These are phyloP conservation scores for Podaxis mareebaensis DNA, from an alignment of 768 basidiomycete genomes.

Conservation along the genomic window DNA sequence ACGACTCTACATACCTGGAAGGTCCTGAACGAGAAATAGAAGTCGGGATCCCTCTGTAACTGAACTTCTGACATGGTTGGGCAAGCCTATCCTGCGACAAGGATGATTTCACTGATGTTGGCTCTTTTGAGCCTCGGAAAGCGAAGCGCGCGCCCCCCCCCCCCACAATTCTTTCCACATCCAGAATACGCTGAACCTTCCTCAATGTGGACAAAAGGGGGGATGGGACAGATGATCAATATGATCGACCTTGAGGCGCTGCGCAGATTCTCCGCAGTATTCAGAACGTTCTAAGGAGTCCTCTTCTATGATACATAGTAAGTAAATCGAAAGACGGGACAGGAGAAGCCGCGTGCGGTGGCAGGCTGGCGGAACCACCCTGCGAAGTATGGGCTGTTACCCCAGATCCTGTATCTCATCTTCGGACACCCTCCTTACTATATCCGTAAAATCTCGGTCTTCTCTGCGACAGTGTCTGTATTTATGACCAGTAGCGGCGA, in stretches of 20 bases:
- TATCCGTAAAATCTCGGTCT: neutral
- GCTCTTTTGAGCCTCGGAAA: neutral
- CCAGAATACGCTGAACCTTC: neutral
- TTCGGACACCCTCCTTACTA: neutral
- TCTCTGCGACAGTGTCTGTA: neutral
- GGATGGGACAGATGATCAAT: neutral
- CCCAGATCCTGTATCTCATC: neutral
- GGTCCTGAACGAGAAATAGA: constrained; percentile 14
- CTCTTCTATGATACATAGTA: neutral
- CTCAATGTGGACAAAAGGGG: neutral
- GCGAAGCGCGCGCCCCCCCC: neutral
- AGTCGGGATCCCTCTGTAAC: constrained; percentile 5
- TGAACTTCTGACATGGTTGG: neutral
- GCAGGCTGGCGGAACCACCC: neutral
- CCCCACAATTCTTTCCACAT: neutral
- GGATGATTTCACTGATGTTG: no score
- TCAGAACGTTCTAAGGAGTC: neutral
- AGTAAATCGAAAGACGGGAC: no score
- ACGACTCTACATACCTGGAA: neutral
- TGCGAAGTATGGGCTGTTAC: neutral
- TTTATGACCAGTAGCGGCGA: neutral
- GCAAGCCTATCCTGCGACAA: neutral
- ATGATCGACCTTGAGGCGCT: constrained; percentile 2
- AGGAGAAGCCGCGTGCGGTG: no score
- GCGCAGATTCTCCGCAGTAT: constrained; percentile 6